Base-by-base conservation (phyloP, 176 grass and related monocot genomes). In the bread wheat (Triticum aestivum) region DNA sequence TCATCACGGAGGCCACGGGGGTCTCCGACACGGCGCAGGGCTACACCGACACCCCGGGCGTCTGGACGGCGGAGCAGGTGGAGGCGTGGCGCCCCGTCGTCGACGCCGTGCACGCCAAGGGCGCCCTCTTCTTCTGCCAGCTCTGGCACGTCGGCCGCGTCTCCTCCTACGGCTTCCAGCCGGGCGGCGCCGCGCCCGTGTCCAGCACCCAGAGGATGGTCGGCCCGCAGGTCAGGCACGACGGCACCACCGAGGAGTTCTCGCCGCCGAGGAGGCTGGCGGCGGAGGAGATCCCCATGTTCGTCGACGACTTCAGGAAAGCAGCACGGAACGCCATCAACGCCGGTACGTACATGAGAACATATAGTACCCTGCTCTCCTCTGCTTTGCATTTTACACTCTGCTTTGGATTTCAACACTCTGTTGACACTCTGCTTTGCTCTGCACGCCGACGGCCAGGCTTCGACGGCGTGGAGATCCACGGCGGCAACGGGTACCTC, bases 41-140 rank as follows among this genome's bases (percentile, higher is more conserved):
- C 24, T 87, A 84, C 21, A 61, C 5, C 3, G 71, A 86, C 62
- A 83, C 79, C 2, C 90, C 90, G 0, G 90, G 90, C 4, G 65
- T 92, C 0, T 92, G 90, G 90, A 92, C 65, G 6, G 63, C 67
- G 7, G 83, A 79, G 79, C 90, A 92, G 5, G 87, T 83, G 12
- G 86, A 89, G 56, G 86, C 83, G 0, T 92, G 90, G 86, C 86
- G 79, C 42, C 79, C 90, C 3, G 79, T 92, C 30, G 87, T 92
- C 4, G 41, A 80, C 32, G 83, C 87, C 5, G 90, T 92, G 39
- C 90, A 89, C 51, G n/a, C 62, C 7, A 86, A 89, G 62, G 90
- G 87, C 10, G 87, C 77, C 4, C 10, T 84, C n/a, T 89, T 92
- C 87, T 92, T 92, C 70, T 89, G 90, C 78, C 90, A 92, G 41